Percentiles rank a stretch among this genome's conserved stretches.
These are phyloP conservation scores for Corymbia citriodora DNA, from an alignment of 441 rosid species.

Conservation along the genomic window DNA sequence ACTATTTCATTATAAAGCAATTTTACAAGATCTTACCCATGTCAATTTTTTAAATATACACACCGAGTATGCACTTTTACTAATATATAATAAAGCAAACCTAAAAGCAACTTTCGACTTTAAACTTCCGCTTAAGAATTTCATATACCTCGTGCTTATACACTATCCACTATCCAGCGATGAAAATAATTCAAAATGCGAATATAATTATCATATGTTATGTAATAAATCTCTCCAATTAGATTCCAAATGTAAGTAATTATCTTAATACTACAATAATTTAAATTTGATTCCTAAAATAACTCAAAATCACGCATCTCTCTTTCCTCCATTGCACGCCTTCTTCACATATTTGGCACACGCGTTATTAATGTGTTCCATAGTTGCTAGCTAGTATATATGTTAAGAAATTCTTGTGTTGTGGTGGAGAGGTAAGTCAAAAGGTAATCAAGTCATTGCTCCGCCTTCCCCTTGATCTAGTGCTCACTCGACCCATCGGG, in stretches of 20 bases:
- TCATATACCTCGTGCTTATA: neutral
- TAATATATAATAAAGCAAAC: too few species aligned
- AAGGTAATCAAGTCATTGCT: neutral
- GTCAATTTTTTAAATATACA: too few species aligned
- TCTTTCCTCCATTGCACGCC: neutral
- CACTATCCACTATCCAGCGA: neutral
- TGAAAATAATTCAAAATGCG: neutral
- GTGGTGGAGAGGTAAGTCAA: neutral
- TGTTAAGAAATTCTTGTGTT: neutral
- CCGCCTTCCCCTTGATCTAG: neutral
- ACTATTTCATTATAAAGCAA: too few species aligned
- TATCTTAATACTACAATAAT: neutral
- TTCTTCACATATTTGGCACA: neutral
- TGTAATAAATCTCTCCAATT: neutral
- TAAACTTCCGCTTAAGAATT: too few species aligned
- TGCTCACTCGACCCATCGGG: fast-evolving
- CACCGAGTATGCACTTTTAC: too few species aligned
- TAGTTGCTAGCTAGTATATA: neutral
- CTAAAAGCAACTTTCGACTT: too few species aligned
- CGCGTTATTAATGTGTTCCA: neutral
- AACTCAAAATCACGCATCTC: neutral
- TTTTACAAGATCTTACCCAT: too few species aligned
- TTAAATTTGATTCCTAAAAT: neutral
- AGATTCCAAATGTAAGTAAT: neutral
- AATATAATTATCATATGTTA: neutral